Evolutionary conservation across 345 rosid genomes (phyloP), one percentile per base, ranked within the genome.

Genomic region (Moricandia moricandioides): DNA sequence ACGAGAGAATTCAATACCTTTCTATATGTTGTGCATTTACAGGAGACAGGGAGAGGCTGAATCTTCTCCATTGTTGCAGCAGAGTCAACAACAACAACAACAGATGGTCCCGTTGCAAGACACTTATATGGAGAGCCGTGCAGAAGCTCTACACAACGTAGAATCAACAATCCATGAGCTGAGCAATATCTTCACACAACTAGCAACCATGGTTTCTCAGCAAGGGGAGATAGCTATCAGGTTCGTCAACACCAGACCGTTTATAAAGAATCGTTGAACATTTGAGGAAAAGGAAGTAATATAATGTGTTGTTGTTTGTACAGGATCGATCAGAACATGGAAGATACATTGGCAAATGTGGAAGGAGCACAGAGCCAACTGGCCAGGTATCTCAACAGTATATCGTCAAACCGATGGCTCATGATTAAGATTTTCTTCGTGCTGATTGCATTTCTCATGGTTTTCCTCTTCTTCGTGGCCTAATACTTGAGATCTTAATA

Each of bases 141-240:
- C 94, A 59, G 90, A 88, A 83, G 94, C 94, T 35, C 83, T 91
- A 67, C 94, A 85, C 62, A 88, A 86, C 35, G 92, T 91, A 8
- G 94, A 91, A 84, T 88, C 97, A 72, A 91, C 97, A 33, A 88
- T 91, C 81, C 97, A 91, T 52, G 97, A 91, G 77, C 81, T 88
- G 58, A 14, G 92, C 81, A 83, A 33, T 78, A 91, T 91, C 64
- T 91, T 91, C 75, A 87, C 91, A 5, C 97, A 91, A 77, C 84
- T 91, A 33, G 93, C 93, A 60, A 88, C 90, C 45, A 86, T 91
- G 90, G 94, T 91, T 67, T 88, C 97, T 67, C 97, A 91, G 72
- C 97, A 91, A 83, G 96, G 96, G 69, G 92, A 88, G 83, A 86
- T 88, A 72, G 96, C 96, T 60, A 91, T 91, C 82, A 88, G 94